Evolutionary conservation across 495 filamentous ascomycete species (phyloP).

Genomic region (Annulohypoxylon maeteangense): DNA sequence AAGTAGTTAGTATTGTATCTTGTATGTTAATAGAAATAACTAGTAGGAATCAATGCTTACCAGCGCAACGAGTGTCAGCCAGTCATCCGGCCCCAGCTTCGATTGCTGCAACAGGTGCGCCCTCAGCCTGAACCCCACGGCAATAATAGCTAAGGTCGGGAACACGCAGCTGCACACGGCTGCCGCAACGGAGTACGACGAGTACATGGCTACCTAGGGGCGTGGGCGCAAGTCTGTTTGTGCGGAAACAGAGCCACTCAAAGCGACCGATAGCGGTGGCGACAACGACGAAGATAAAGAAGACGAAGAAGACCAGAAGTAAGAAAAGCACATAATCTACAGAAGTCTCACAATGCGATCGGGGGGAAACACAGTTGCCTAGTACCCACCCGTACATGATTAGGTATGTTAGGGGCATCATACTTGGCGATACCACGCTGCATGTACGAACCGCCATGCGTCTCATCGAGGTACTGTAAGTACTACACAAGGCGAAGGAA

Average conservation of each 20-base stretch:
- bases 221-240: no score
- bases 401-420: not conserved
- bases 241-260: no score
- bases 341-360: not conserved
- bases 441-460: no score
- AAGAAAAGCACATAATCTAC: not conserved
- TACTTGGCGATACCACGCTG: not conserved
- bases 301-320: not conserved
- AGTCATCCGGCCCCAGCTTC: not conserved
- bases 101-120: not conserved
- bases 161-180: not conserved
- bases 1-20: not conserved
- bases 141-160: not conserved
- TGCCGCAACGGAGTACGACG: not conserved
- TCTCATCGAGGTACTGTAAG: no score
- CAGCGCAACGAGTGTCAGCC: not conserved
- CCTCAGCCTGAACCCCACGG: not conserved
- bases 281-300: not conserved
- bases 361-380: not conserved
- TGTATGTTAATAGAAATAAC: not conserved
- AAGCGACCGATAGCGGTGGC: no score
- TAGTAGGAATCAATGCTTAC: not conserved
- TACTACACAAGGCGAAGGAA: no score
- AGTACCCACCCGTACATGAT: not conserved
- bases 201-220: not conserved